A percentile compares a stretch with the other conserved stretches of the same genome.
phyloP scores from a whole-genome alignment of 2,329 filamentous ascomycete species.

The Claviceps cyperi region DNA sequence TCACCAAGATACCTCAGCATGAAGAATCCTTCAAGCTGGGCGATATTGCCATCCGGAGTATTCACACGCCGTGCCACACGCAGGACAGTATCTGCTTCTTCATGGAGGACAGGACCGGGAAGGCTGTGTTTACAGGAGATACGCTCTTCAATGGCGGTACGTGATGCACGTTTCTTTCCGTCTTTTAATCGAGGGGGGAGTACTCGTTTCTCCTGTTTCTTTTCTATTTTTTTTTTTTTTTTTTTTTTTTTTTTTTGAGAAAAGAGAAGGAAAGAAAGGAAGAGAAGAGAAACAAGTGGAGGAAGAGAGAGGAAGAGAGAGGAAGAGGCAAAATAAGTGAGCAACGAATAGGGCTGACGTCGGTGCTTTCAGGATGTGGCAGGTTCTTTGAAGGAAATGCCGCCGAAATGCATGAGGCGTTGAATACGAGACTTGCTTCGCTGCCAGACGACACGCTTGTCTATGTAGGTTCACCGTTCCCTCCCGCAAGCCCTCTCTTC shows the following conservation, averaged over 20 bases:
- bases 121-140: constrained; percentile 87
- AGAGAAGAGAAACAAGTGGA: no score
- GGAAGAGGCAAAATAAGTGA: not conserved
- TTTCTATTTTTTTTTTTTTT: not conserved
- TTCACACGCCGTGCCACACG: constrained; percentile 97
- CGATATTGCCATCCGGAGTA: constrained; percentile 63
- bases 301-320: not conserved
- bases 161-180: not conserved
- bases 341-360: not conserved
- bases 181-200: not conserved
- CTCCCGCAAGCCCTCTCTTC: not conserved
- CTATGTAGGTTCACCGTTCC: constrained; percentile 56
- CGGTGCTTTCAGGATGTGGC: constrained; percentile 53
- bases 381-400: constrained; percentile 90
- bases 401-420: constrained; percentile 79
- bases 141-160: constrained; percentile 80
- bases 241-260: not conserved
- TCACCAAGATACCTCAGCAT: constrained; percentile 63
- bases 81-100: constrained; percentile 97
- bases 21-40: constrained; percentile 71
- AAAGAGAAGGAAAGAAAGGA: not conserved
- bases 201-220: no score
- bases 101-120: constrained; percentile 62
- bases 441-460: constrained; percentile 86
- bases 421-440: constrained; percentile 70